These are phyloP conservation scores for Aspergillus texensis DNA, from an alignment of 2,329 filamentous ascomycete genomes.

Conservation along the genomic window DNA sequence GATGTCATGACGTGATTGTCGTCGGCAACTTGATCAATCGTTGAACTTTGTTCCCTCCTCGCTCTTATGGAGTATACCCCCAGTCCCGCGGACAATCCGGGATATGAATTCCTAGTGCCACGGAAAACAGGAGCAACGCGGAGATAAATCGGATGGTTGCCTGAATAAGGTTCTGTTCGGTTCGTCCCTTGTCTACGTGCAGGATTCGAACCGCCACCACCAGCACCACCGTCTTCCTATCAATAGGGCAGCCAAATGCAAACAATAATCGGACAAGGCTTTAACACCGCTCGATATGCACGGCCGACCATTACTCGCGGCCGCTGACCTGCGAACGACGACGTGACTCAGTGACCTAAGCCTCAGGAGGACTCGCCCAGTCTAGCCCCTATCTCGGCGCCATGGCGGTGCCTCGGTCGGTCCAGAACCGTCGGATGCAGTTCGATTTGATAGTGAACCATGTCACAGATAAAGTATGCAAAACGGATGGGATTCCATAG, in stretches of 20 bases:
- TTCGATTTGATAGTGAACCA: background rate
- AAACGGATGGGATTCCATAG: background rate
- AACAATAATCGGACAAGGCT: background rate
- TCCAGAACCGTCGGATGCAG: background rate
- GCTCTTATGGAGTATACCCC: background rate
- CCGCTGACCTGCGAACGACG: background rate
- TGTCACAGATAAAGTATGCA: constrained; percentile 6
- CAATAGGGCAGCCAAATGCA: background rate
- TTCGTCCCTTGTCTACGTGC: background rate
- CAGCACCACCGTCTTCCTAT: background rate
- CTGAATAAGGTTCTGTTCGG: constrained; percentile 4
- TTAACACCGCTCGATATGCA: background rate
- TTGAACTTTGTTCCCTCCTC: background rate
- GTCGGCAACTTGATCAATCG: background rate
- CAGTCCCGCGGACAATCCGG: background rate
- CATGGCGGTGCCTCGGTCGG: background rate
- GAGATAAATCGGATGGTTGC: background rate
- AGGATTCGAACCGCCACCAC: background rate
- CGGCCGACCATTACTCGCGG: background rate
- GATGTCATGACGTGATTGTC: constrained; percentile 10
- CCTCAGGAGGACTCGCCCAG: background rate
- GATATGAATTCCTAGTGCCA: background rate
- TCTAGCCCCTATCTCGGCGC: constrained; percentile 2
- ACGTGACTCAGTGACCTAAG: background rate
- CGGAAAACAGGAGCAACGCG: background rate